Evolutionary conservation across 768 basidiomycete species (phyloP).

Genomic region (Daedalea quercina): DNA sequence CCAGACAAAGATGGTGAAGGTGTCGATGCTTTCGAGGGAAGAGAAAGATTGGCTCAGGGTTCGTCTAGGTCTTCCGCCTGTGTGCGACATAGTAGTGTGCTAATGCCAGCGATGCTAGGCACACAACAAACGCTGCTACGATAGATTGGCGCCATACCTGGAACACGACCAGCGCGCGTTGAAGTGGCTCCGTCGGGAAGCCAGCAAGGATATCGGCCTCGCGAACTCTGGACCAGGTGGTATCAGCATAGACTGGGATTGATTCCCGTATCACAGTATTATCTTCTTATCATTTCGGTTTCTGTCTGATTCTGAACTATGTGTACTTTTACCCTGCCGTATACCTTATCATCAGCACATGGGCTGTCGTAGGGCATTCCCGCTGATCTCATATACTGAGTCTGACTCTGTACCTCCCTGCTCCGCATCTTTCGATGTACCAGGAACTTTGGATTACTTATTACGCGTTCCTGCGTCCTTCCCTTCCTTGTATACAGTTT

Average conservation of each 20-base stretch:
- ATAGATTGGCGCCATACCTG: constrained; percentile 56
- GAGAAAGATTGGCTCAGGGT: constrained; percentile 86
- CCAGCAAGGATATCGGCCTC: constrained; percentile 69
- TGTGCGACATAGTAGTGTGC: neutral
- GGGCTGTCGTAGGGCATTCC: constrained; percentile 18
- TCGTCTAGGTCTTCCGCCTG: constrained; percentile 14
- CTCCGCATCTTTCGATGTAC: neutral
- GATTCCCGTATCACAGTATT: constrained; percentile 2
- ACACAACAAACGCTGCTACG: constrained; percentile 72
- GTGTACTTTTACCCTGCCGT: neutral
- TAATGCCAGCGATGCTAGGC: constrained; percentile 35
- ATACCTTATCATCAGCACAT: neutral
- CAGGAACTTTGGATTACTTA: constrained; percentile 4
- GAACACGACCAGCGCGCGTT: constrained; percentile 75
- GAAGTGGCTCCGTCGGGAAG: constrained; percentile 75
- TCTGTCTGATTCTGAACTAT: constrained; percentile 4
- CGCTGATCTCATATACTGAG: neutral
- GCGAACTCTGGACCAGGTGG: constrained; percentile 59
- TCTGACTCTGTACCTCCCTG: neutral
- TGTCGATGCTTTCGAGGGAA: constrained; percentile 73
- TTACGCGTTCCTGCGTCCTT: neutral
- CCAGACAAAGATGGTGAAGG: constrained; percentile 84
- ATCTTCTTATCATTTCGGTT: constrained; percentile 20
- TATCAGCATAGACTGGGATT: constrained; percentile 77
- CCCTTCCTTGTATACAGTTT: neutral